Base-by-base conservation (phyloP, 2,329 filamentous ascomycete species). In the Thelonectria blattea region DNA sequence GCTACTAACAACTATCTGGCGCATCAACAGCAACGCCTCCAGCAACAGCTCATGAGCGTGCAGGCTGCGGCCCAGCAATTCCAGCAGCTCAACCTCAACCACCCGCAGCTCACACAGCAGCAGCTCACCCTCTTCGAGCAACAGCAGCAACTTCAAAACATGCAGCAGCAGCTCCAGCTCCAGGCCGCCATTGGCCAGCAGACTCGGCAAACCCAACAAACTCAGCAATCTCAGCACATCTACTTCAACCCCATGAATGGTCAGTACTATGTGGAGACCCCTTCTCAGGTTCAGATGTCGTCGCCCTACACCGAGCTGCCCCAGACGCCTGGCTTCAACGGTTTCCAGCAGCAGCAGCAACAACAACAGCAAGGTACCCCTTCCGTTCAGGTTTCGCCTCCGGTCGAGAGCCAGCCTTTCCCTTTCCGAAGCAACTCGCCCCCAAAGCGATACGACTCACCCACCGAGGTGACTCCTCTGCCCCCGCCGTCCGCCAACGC, bases 11-110 rank as follows among this genome's bases (percentile, higher is more conserved):
- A 95, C 74, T 96, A 96, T 73, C 85, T 99, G 52, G 92, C 93
- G 42, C 92, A 97, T 73, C 93, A 97, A 78, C 94, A 98, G 79
- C 93, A 97, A 79, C 90, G 91, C 65, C 87, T 98, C 53, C 93
- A 98, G 79, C 93, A 97, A 79, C 93, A 98, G 79, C 85, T 98
- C 67, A 86, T 92, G 68, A 91, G 82, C 66, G 88, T 97, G 22
- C 95, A 94, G 71, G 88, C 89, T 53, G 91, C 91, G 39, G 90
- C 92, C 61, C 91, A 93, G 77, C 91, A 93, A 76, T 91, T 93
- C 72, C 90, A 93, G 75, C 87, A 86, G 66, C 81, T 96, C 78
- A 92, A 84, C 75, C 74, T 96, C 60, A 88, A 83, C 72, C 79
- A 79, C 53, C 71, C 76, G 7, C 79, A 79, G 70, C 75, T 81